A percentile compares a stretch with the other conserved stretches of the same genome.
phyloP scores from a whole-genome alignment of 257 asterid genomes.

The Solanum pinnatisectum region DNA sequence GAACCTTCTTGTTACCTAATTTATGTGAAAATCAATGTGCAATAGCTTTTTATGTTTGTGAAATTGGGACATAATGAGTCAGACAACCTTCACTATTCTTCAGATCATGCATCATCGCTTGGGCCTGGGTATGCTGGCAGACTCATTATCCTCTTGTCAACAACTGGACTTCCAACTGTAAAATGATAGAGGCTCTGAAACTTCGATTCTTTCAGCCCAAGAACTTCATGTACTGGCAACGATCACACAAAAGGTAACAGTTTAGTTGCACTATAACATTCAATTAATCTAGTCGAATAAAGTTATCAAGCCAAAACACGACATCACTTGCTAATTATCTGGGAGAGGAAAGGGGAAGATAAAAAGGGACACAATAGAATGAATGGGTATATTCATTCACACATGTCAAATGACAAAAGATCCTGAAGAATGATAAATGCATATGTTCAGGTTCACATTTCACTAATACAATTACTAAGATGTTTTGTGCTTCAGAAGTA shows the following conservation, averaged over 20 bases:
- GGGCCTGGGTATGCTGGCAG: conserved; percentile 93
- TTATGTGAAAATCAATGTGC: not conserved
- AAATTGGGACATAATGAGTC: not conserved
- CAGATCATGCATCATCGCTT: conserved; percentile 28
- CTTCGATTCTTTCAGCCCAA: conserved; percentile 54
- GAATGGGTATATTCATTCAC: not conserved
- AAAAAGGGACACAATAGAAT: not conserved
- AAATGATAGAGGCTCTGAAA: conserved; percentile 90
- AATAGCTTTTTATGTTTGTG: not conserved
- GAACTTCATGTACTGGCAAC: conserved; percentile 73
- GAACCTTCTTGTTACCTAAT: not conserved
- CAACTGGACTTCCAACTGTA: conserved; percentile 77
- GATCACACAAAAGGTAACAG: not conserved
- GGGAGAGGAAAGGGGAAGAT: not conserved
- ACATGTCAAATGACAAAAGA: not conserved
- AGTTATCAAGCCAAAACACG: not conserved
- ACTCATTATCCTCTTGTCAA: conserved; percentile 82
- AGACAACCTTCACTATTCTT: not conserved
- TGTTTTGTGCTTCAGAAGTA: not conserved
- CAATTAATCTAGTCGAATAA: not conserved
- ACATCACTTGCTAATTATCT: not conserved
- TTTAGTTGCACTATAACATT: not conserved
- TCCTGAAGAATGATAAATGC: not conserved
- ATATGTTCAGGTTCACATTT: not conserved
- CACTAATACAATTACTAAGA: not conserved